These are phyloP conservation scores for Saturnispora serradocipensis DNA, from an alignment of 805 yeast species.

Conservation along the genomic window DNA sequence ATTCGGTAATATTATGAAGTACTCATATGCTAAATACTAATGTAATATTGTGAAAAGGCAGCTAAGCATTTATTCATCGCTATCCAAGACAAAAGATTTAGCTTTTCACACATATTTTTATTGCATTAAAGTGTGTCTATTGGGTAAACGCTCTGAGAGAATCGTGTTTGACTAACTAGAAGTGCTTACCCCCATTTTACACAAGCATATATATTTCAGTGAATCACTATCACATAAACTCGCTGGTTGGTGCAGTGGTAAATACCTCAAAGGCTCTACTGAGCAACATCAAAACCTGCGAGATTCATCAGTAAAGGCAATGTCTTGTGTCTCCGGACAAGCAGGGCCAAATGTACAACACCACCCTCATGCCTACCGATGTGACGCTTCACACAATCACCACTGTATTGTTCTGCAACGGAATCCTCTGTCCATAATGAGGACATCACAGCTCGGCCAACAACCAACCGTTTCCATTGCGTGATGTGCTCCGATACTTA, in stretches of 20 bases:
- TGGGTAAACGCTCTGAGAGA: too few species aligned
- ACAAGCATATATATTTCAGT: too few species aligned
- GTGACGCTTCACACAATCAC: neutral
- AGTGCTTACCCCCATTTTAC: too few species aligned
- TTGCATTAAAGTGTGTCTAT: too few species aligned
- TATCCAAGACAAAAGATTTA: too few species aligned
- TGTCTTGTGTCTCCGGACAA: neutral
- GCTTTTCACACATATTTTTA: too few species aligned
- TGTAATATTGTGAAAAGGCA: too few species aligned
- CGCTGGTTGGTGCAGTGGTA: neutral
- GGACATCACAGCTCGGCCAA: constrained; percentile 1
- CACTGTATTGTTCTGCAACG: neutral
- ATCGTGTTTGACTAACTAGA: too few species aligned
- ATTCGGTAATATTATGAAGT: too few species aligned
- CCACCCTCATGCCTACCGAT: neutral
- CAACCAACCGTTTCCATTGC: neutral
- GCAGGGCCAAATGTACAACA: neutral
- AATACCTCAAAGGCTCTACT: neutral
- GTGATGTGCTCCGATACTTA: neutral
- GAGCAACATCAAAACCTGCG: neutral
- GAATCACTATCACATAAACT: too few species aligned
- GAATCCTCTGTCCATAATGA: neutral
- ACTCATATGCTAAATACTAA: too few species aligned
- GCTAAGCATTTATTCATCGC: too few species aligned
- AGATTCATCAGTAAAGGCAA: neutral